Conservation (phyloP, 768 basidiomycete species). For the Kwoniella newhampshirensis region DNA sequence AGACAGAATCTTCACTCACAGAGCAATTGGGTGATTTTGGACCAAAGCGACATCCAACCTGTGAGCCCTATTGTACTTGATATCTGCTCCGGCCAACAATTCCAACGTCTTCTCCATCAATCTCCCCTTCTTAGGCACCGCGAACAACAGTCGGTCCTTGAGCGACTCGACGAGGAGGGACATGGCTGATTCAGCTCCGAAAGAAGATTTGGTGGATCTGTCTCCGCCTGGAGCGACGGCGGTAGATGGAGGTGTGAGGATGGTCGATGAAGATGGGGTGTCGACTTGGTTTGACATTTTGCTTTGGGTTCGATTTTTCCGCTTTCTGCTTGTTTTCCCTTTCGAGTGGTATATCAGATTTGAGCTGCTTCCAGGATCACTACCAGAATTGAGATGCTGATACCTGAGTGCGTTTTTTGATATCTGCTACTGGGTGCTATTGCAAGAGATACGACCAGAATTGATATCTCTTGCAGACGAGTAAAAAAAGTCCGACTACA, state of each 20-base stretch:
- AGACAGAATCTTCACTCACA: constrained; percentile 60
- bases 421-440: too few relatives aligned
- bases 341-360: neutral
- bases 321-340: neutral
- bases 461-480: too few relatives aligned
- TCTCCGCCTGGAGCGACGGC: constrained; percentile 7
- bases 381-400: too few relatives aligned
- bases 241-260: constrained; percentile 5
- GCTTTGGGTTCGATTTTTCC: too few relatives aligned
- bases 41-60: constrained; percentile 92
- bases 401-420: too few relatives aligned
- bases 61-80: constrained; percentile 83
- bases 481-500: too few relatives aligned
- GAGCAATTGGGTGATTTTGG: constrained; percentile 85
- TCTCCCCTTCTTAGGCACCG: constrained; percentile 97
- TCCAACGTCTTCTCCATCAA: constrained; percentile 86
- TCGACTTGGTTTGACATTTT: neutral
- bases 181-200: constrained; percentile 53
- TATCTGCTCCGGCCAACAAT: constrained; percentile 86
- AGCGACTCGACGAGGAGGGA: constrained; percentile 70
- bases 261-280: constrained; percentile 13
- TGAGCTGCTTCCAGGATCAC: too few relatives aligned
- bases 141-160: constrained; percentile 83
- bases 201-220: constrained; percentile 31
- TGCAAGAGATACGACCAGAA: too few relatives aligned